Evolutionary conservation across 1,284 basidiomycete genomes (phyloP).

Genomic region (Ganoderma boninense): DNA sequence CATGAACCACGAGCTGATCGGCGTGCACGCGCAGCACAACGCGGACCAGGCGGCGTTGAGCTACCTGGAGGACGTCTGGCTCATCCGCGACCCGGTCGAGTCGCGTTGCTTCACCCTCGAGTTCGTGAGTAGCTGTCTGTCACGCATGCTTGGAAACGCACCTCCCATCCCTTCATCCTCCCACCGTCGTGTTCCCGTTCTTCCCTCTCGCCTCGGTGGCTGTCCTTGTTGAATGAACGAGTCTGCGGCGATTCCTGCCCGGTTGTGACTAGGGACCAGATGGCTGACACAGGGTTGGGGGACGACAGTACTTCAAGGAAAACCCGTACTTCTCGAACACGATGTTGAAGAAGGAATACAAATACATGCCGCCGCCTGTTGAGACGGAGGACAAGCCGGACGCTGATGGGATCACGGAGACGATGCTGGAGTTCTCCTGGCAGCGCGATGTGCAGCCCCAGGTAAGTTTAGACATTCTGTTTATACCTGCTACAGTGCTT

Average conservation of each 20-base stretch:
- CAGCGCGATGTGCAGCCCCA: slow-evolving; percentile 71
- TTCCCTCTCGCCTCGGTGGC: background rate
- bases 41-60: slow-evolving; percentile 77
- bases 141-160: slow-evolving; percentile 1
- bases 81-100: slow-evolving; percentile 70
- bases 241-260: background rate
- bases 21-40: slow-evolving; percentile 69
- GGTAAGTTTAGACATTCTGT: slow-evolving; percentile 51
- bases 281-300: slow-evolving; percentile 18
- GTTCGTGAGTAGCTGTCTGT: slow-evolving; percentile 64
- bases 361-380: slow-evolving; percentile 65
- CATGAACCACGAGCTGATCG: slow-evolving; percentile 70
- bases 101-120: slow-evolving; percentile 79
- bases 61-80: slow-evolving; percentile 84
- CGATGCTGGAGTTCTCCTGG: slow-evolving; percentile 83
- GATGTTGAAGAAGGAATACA: slow-evolving; percentile 82
- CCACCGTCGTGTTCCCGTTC: background rate
- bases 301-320: slow-evolving; percentile 75
- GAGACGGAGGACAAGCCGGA: slow-evolving; percentile 66
- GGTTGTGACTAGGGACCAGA: background rate
- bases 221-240: no score
- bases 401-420: slow-evolving; percentile 73
- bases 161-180: slow-evolving; percentile 1
- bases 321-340: slow-evolving; percentile 82
- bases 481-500: background rate